phyloP scores from a whole-genome alignment of 768 basidiomycete species.

The Nidula microcarpa region DNA sequence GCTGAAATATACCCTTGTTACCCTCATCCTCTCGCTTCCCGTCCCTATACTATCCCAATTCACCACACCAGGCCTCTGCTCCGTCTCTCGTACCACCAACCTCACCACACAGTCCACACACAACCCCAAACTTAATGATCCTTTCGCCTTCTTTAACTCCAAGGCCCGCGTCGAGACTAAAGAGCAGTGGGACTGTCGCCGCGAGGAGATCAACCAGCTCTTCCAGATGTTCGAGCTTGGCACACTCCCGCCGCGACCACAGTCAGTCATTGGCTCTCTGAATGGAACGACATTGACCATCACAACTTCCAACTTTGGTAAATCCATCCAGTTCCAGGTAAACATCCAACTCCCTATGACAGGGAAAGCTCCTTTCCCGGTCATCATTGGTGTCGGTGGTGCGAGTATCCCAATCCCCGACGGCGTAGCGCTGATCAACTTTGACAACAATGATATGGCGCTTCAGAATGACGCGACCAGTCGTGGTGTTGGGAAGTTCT shows the following conservation, averaged over 20 bases:
- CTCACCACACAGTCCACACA: conserved; percentile 3
- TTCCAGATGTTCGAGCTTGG: conserved; percentile 54
- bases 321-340: conserved; percentile 46
- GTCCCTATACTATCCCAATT: no score
- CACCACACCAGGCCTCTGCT: conserved; percentile 1
- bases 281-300: conserved; percentile 44
- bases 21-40: no score
- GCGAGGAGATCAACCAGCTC: conserved; percentile 26
- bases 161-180: conserved; percentile 32
- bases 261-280: conserved; percentile 39
- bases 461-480: conserved; percentile 39
- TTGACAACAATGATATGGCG: conserved; percentile 53
- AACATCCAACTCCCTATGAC: conserved; percentile 42
- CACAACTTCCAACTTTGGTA: conserved; percentile 40
- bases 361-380: conserved; percentile 44
- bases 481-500: conserved; percentile 57
- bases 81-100: conserved; percentile 9
- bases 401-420: conserved; percentile 33
- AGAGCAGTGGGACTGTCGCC: conserved; percentile 49
- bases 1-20: no score
- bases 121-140: conserved; percentile 46
- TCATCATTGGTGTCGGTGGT: conserved; percentile 49
- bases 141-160: conserved; percentile 50
- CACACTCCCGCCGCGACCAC: conserved; percentile 42
- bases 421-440: conserved; percentile 43